Evolutionary conservation across 1,284 basidiomycete species (phyloP).

Genomic region (Ustilago shanxiensis): DNA sequence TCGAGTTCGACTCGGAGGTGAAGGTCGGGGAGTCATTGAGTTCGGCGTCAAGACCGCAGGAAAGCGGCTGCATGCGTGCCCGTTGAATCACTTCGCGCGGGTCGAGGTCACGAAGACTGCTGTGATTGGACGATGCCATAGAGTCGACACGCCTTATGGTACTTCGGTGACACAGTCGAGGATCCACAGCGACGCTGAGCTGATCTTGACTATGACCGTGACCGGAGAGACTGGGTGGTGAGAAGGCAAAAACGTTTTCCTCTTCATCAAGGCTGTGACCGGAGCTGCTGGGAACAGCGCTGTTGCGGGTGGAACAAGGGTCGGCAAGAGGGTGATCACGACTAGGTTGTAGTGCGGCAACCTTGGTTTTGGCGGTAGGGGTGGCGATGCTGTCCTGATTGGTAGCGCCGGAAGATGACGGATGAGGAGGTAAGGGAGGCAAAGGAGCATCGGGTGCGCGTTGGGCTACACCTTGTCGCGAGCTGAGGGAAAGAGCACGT

Average conservation of each 20-base stretch:
- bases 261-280: constrained; percentile 12
- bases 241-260: constrained; percentile 45
- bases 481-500: constrained; percentile 17
- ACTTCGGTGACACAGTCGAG: not conserved
- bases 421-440: constrained; percentile 21
- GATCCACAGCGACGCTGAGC: not conserved
- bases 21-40: constrained; percentile 8
- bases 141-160: constrained; percentile 12
- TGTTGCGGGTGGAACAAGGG: not conserved
- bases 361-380: constrained; percentile 9
- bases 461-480: not conserved
- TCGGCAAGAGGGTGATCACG: constrained; percentile 24
- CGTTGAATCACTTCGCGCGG: constrained; percentile 39
- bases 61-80: constrained; percentile 16
- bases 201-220: constrained; percentile 18
- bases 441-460: constrained; percentile 10
- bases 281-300: not conserved
- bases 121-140: constrained; percentile 33
- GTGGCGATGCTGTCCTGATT: not conserved
- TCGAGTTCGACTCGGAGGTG: constrained; percentile 11
- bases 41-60: constrained; percentile 46
- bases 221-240: constrained; percentile 25
- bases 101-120: constrained; percentile 29
- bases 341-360: constrained; percentile 14
- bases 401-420: constrained; percentile 4